These are phyloP conservation scores for Daldinia sp. DNA, from an alignment of 2,329 filamentous ascomycete genomes.

Conservation along the genomic window DNA sequence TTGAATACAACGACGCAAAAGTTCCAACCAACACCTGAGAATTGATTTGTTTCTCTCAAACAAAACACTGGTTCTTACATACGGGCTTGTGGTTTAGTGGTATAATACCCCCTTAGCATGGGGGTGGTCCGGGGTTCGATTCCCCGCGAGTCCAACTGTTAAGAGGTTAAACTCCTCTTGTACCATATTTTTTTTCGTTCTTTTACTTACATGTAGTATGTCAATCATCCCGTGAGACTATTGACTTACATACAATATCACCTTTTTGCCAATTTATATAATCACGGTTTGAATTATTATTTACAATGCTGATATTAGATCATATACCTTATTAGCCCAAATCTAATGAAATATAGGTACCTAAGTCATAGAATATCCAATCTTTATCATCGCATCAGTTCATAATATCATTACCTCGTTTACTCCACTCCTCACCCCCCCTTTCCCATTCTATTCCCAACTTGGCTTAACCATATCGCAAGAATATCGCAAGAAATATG, in stretches of 20 bases:
- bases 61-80: slow-evolving; percentile 2
- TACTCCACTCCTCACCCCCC: not conserved
- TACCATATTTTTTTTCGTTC: slow-evolving; percentile 26
- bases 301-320: not conserved
- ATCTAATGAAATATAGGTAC: not conserved
- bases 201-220: not conserved
- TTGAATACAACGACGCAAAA: slow-evolving; percentile 3
- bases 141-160: slow-evolving; percentile 58
- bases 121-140: slow-evolving; percentile 61
- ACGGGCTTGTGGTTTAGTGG: slow-evolving; percentile 46
- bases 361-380: not conserved
- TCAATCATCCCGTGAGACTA: too few species aligned
- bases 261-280: not conserved
- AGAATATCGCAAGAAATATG: not conserved
- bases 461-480: not conserved
- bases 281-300: not conserved
- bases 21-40: slow-evolving; percentile 18
- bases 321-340: not conserved
- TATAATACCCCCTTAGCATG: slow-evolving; percentile 52
- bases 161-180: slow-evolving; percentile 39
- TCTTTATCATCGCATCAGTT: slow-evolving; percentile 18
- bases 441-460: slow-evolving; percentile 13
- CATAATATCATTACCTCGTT: slow-evolving; percentile 17
- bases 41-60: not conserved
- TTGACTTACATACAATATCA: not conserved